Evolutionary conservation across 352 stramenopile species (phyloP).

Genomic region (Globisporangium parvum): DNA sequence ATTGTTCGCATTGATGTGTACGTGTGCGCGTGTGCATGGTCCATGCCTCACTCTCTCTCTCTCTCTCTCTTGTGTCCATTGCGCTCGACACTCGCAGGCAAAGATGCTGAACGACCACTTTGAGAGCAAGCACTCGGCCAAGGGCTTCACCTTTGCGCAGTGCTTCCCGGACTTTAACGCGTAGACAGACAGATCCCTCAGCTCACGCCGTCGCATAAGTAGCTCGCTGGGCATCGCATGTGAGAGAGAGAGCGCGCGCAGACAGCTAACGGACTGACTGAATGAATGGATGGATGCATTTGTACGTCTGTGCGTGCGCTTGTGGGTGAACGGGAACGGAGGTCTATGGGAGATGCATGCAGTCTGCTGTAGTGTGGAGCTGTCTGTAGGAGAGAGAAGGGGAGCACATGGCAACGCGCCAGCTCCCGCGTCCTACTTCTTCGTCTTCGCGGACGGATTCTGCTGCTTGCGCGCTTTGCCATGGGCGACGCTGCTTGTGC

Average conservation of each 20-base stretch:
- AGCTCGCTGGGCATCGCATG: neutral
- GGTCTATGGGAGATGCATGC: neutral
- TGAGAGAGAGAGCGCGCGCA: neutral
- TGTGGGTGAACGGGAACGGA: neutral
- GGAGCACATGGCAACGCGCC: too few relatives aligned
- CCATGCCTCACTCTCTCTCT: neutral
- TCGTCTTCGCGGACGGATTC: slow-evolving; percentile 2
- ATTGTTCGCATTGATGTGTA: neutral
- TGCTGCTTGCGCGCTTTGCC: slow-evolving; percentile 39
- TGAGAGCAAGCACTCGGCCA: slow-evolving; percentile 69
- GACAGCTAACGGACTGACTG: neutral
- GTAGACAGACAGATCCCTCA: neutral
- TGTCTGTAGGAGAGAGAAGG: too few relatives aligned
- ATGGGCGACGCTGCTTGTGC: slow-evolving; percentile 53
- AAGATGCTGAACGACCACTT: slow-evolving; percentile 77
- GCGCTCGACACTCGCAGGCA: slow-evolving; percentile 20
- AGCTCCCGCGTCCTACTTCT: neutral
- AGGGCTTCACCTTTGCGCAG: slow-evolving; percentile 63
- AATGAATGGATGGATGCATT: too few relatives aligned
- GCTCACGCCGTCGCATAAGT: neutral
- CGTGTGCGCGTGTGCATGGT: neutral
- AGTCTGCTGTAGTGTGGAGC: neutral
- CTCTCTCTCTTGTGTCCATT: neutral
- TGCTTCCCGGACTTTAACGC: slow-evolving; percentile 12
- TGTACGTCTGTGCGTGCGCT: neutral